Base-by-base conservation (phyloP, 2,329 filamentous ascomycete genomes). In the Xylariales sp. region DNA sequence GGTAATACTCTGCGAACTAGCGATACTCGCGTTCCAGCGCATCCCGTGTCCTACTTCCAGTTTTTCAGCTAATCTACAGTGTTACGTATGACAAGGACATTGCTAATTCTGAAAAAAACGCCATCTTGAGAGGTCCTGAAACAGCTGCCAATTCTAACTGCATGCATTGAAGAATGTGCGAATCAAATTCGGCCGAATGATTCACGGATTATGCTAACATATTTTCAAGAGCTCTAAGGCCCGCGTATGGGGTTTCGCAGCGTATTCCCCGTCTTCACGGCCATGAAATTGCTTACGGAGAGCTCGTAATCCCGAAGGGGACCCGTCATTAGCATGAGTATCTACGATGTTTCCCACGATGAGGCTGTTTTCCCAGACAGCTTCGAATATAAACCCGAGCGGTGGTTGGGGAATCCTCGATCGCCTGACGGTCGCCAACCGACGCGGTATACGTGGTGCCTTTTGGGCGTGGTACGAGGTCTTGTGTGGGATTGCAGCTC, bases 101-200 rank as follows among this genome's bases (percentile, higher is more conserved):
- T 14, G 46, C 62, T 3, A 39, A 64, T 6, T 39, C 54, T 1
- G n/a, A 41, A 7, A n/a, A n/a, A n/a, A n/a, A 34, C 49, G 6
- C 53, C 61, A n/a, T 41, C 61, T 7, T 50, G 6, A 14, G 45
- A 23, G 16, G 14, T 8, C 5, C n/a, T 63, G 8, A 18, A 56
- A 39, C 9, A 50, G 16, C 23, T 63, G 3, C 52, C 61, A 18
- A 57, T 39, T 46, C 12, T 59, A 18, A n/a, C 56, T 3, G 45
- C 45, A 41, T 59, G 56, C 18, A 59, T 59, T 4, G 56, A 59
- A n/a, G 56, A 59, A 59, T 39, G 56, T 59, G 18, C 30, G 56
- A 49, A 28, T 41, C 8, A n/a, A 18, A 48, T 58, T 18, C 7
- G 1, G 12, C 12, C 10, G 10, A 41, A 12, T 14, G 14, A 3